These are phyloP conservation scores for Dryadomyces quercivorus DNA, from an alignment of 2,329 filamentous ascomycete genomes.

Conservation along the genomic window DNA sequence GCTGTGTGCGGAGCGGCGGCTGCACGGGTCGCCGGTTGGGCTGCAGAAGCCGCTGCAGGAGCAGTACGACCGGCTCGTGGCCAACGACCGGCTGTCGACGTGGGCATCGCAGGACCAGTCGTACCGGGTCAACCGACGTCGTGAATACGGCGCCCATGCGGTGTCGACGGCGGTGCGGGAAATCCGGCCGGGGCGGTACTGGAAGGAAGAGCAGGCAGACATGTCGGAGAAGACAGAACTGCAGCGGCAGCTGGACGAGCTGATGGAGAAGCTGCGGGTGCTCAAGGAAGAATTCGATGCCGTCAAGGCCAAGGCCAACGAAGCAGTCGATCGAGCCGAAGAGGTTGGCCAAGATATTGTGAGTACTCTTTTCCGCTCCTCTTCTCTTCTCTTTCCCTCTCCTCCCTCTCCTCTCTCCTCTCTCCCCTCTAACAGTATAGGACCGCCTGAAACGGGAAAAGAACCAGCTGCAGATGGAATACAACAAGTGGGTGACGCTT, in stretches of 20 bases:
- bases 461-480: constrained; percentile 50
- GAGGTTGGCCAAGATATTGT: constrained; percentile 34
- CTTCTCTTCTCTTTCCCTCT: no score
- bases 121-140: constrained; percentile 56
- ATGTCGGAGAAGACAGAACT: constrained; percentile 49
- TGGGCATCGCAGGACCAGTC: constrained; percentile 58
- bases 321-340: constrained; percentile 22
- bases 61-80: constrained; percentile 54
- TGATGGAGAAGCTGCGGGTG: constrained; percentile 21
- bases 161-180: constrained; percentile 55
- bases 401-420: no score
- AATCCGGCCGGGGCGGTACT: constrained; percentile 51
- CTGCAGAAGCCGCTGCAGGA: constrained; percentile 50
- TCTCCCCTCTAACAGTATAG: constrained; percentile 21
- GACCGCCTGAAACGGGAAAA: constrained; percentile 48
- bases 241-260: constrained; percentile 35
- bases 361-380: constrained; percentile 11
- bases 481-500: constrained; percentile 52
- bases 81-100: constrained; percentile 42
- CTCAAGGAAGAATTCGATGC: constrained; percentile 22
- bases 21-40: constrained; percentile 58
- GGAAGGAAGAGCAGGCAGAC: constrained; percentile 70
- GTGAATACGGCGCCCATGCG: constrained; percentile 67
- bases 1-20: constrained; percentile 61
- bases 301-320: constrained; percentile 23